Conservation (phyloP, 2,329 filamentous ascomycete genomes). For the Alternaria sp. region DNA sequence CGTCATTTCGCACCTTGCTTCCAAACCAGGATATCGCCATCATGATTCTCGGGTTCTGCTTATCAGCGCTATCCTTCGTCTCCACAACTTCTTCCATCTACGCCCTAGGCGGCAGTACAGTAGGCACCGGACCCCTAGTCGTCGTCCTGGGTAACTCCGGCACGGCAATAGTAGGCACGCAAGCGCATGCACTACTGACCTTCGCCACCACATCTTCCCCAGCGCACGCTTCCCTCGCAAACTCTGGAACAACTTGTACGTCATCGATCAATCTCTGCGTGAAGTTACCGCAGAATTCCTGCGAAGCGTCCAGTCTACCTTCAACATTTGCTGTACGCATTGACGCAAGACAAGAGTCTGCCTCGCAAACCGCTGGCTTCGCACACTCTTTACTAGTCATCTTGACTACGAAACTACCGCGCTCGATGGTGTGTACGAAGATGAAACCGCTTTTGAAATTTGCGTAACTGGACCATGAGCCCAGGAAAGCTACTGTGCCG, state of each 20-base stretch:
- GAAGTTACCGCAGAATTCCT: constrained; percentile 32
- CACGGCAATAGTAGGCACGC: constrained; percentile 33
- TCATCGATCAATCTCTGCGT: constrained; percentile 27
- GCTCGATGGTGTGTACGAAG: constrained; percentile 50
- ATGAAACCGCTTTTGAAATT: constrained; percentile 46
- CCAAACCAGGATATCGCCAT: not conserved
- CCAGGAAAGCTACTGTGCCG: constrained; percentile 51
- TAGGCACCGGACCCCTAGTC: constrained; percentile 34
- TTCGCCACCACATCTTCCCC: constrained; percentile 25
- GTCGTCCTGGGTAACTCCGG: constrained; percentile 37
- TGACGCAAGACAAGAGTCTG: constrained; percentile 26
- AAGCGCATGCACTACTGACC: constrained; percentile 38
- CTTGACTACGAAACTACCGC: constrained; percentile 46
- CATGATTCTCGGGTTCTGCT: not conserved
- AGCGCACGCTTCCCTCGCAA: constrained; percentile 27
- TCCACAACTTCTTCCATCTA: not conserved
- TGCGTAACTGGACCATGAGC: constrained; percentile 52
- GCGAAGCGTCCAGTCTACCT: constrained; percentile 25
- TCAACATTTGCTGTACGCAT: constrained; percentile 34
- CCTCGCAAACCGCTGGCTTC: constrained; percentile 32
- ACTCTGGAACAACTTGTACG: constrained; percentile 26
- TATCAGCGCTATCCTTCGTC: not conserved
- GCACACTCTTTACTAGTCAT: constrained; percentile 34
- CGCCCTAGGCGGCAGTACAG: constrained; percentile 33
- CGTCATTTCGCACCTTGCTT: not conserved